Percentiles rank a stretch among this genome's conserved stretches.
phyloP scores from a whole-genome alignment of 2,329 filamentous ascomycete species.

The Curvularia verruculosa region DNA sequence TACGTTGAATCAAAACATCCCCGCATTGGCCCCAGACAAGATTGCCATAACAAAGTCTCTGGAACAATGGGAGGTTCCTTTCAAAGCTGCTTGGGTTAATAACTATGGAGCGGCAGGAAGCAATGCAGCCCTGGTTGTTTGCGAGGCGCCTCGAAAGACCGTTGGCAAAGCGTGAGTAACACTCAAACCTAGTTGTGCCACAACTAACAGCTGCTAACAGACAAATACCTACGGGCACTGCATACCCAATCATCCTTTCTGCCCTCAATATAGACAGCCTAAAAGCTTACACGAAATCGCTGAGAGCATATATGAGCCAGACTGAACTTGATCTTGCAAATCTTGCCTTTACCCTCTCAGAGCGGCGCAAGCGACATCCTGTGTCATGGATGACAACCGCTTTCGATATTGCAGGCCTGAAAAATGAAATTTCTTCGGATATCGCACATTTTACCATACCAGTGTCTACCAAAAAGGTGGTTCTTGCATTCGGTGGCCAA shows the following conservation, averaged over 20 bases:
- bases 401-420: constrained; percentile 4
- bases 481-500: constrained; percentile 12
- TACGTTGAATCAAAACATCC: neutral
- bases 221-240: neutral
- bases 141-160: constrained; percentile 7
- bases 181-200: neutral
- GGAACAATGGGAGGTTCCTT: constrained; percentile 7
- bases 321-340: constrained; percentile 1
- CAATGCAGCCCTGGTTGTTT: constrained; percentile 11
- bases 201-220: constrained; percentile 3
- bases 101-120: constrained; percentile 11
- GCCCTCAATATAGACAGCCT: constrained; percentile 10
- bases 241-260: constrained; percentile 6
- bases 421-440: neutral
- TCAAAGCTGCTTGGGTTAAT: constrained; percentile 10
- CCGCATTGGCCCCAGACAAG: constrained; percentile 5
- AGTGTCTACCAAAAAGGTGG: neutral
- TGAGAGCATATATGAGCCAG: constrained; percentile 3
- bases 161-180: constrained; percentile 4
- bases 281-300: neutral
- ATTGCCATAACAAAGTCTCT: constrained; percentile 9
- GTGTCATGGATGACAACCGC: constrained; percentile 9
- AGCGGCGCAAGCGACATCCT: constrained; percentile 11
- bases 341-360: constrained; percentile 12
- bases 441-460: constrained; percentile 4